Percentiles rank a stretch among this genome's conserved stretches.
These are phyloP conservation scores for Drechslerella dactyloides DNA, from an alignment of 2,329 filamentous ascomycete genomes.

Conservation along the genomic window DNA sequence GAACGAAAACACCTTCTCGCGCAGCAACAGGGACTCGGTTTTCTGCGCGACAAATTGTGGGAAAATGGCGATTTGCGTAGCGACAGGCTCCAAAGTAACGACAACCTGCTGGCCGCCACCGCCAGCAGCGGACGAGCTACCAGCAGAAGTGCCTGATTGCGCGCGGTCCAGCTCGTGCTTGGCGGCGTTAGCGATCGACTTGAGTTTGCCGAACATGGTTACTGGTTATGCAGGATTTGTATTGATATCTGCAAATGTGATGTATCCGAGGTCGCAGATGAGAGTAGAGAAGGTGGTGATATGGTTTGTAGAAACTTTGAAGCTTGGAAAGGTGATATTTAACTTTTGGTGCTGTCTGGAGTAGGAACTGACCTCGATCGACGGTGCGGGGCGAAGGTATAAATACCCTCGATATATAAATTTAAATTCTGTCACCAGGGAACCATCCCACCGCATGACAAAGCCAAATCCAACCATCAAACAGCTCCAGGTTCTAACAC, in stretches of 20 bases:
- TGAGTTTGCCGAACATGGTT: constrained; percentile 38
- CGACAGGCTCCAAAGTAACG: constrained; percentile 14
- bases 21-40: constrained; percentile 63
- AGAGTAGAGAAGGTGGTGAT: not conserved
- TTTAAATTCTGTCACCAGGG: no score
- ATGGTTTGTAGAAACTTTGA: no score
- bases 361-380: no score
- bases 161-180: constrained; percentile 19
- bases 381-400: no score
- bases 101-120: constrained; percentile 5
- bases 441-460: no score
- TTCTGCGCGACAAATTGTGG: constrained; percentile 49
- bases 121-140: constrained; percentile 4
- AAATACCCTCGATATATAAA: no score
- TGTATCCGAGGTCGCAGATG: not conserved
- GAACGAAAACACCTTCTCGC: constrained; percentile 68
- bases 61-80: constrained; percentile 35
- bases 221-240: not conserved
- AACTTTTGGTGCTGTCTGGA: no score
- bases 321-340: no score
- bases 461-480: no score
- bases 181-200: constrained; percentile 19
- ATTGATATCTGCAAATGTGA: not conserved
- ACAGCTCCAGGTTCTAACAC: no score
- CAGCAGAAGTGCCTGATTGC: constrained; percentile 12